A percentile compares a stretch with the other conserved stretches of the same genome.
Evolutionary conservation across 345 rosid genomes (phyloP).

Genomic region (Brassica rapa): DNA sequence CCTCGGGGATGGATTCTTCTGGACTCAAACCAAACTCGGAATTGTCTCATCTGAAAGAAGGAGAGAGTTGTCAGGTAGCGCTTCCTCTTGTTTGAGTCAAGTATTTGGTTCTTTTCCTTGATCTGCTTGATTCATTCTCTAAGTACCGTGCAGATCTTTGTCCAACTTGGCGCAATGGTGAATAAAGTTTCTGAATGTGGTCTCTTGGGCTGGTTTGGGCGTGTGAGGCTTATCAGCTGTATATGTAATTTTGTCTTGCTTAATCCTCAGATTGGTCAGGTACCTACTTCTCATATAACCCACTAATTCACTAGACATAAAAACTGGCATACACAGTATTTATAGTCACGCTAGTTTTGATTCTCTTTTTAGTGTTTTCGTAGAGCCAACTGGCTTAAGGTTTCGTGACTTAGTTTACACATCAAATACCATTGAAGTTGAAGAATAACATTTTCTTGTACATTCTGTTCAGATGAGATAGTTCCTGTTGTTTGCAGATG

Average conservation of each 20-base stretch:
- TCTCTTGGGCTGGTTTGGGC: slow-evolving; percentile 86
- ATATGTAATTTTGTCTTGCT: slow-evolving; percentile 68
- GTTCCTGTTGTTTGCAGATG: slow-evolving; percentile 18
- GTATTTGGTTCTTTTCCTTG: slow-evolving; percentile 12
- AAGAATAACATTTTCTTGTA: slow-evolving; percentile 10
- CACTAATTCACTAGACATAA: slow-evolving; percentile 13
- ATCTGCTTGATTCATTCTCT: slow-evolving; percentile 29
- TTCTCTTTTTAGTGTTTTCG: slow-evolving; percentile 8
- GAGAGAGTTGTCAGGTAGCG: slow-evolving; percentile 62
- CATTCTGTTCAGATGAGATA: slow-evolving; percentile 17
- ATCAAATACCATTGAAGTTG: slow-evolving; percentile 1
- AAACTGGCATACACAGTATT: neutral
- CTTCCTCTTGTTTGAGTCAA: slow-evolving; percentile 20
- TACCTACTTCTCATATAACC: slow-evolving; percentile 37
- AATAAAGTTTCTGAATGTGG: slow-evolving; percentile 68
- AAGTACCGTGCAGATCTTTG: slow-evolving; percentile 53
- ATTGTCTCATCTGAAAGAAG: slow-evolving; percentile 40
- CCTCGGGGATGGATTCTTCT: slow-evolving; percentile 36
- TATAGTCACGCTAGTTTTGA: neutral
- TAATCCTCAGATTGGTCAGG: slow-evolving; percentile 84
- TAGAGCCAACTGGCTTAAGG: slow-evolving; percentile 8
- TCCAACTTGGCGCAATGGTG: slow-evolving; percentile 60
- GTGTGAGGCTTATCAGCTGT: slow-evolving; percentile 72
- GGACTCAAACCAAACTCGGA: slow-evolving; percentile 37
- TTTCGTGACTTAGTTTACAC: slow-evolving; percentile 14